These are phyloP conservation scores for Hypoxylon rickii DNA, from an alignment of 495 filamentous ascomycete genomes.

Conservation along the genomic window DNA sequence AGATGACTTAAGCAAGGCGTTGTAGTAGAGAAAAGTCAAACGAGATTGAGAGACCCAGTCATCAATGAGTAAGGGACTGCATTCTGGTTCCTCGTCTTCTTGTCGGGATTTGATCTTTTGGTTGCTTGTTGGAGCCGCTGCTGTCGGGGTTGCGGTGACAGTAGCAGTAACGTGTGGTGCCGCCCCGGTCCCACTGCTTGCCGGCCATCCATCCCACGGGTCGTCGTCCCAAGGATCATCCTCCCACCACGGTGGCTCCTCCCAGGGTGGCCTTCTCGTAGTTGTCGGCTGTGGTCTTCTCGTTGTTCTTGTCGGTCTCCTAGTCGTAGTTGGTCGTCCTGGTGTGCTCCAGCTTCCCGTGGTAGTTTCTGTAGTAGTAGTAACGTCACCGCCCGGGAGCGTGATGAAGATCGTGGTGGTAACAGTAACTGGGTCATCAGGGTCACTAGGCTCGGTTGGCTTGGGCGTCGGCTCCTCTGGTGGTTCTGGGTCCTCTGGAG, in stretches of 20 bases:
- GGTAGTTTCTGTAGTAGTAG: slow-evolving; percentile 13
- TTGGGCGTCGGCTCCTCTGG: slow-evolving; percentile 13
- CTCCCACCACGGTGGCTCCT: slow-evolving; percentile 27
- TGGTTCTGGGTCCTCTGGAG: slow-evolving; percentile 25
- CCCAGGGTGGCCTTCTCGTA: slow-evolving; percentile 11
- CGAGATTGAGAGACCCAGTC: slow-evolving; percentile 68
- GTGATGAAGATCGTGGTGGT: slow-evolving; percentile 25
- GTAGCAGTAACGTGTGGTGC: slow-evolving; percentile 19
- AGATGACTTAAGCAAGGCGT: slow-evolving; percentile 59
- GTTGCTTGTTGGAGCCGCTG: not conserved
- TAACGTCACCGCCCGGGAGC: no score
- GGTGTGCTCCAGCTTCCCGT: slow-evolving; percentile 14
- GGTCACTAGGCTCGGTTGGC: slow-evolving; percentile 24
- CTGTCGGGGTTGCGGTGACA: slow-evolving; percentile 1
- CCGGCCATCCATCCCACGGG: slow-evolving; percentile 18
- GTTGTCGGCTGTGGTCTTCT: slow-evolving; percentile 16
- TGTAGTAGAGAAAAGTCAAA: slow-evolving; percentile 67
- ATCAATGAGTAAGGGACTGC: slow-evolving; percentile 59
- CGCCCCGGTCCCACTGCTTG: slow-evolving; percentile 1
- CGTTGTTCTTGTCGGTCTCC: no score
- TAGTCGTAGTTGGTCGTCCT: no score
- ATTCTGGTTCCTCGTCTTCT: slow-evolving; percentile 44
- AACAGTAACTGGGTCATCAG: slow-evolving; percentile 8
- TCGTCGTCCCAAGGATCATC: slow-evolving; percentile 14
- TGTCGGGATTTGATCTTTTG: slow-evolving; percentile 14